Evolutionary conservation across 306 rosid species (phyloP).

Genomic region (Vicia sativa): DNA sequence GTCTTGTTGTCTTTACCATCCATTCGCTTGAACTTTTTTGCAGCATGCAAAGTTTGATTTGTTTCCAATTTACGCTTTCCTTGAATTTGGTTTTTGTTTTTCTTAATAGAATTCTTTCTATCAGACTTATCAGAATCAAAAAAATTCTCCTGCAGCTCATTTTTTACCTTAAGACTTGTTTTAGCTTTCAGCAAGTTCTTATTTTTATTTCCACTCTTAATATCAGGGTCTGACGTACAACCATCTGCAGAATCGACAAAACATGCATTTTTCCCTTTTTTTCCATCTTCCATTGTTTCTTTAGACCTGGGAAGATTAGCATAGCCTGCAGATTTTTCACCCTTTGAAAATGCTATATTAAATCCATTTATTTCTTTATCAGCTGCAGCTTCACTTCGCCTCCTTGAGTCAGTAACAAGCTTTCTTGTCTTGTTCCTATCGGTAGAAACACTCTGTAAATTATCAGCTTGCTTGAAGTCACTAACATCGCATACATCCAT

Average conservation of each 20-base stretch:
- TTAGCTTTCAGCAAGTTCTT: conserved; percentile 50
- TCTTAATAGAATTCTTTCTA: conserved; percentile 42
- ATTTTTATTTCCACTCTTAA: conserved; percentile 48
- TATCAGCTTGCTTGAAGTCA: conserved; percentile 42
- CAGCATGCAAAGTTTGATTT: conserved; percentile 50
- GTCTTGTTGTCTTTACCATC: conserved; percentile 45
- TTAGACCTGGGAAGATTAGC: conserved; percentile 45
- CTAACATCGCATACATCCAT: conserved; percentile 39
- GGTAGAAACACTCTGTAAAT: conserved; percentile 42
- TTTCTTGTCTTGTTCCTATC: conserved; percentile 54
- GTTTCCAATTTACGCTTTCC: conserved; percentile 52
- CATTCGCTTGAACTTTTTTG: conserved; percentile 58
- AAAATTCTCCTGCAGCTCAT: conserved; percentile 38
- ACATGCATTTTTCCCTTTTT: conserved; percentile 46
- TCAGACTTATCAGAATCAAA: conserved; percentile 43
- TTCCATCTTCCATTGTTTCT: conserved; percentile 51
- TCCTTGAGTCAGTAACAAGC: conserved; percentile 47
- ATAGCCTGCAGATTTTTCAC: conserved; percentile 36
- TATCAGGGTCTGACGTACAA: conserved; percentile 45
- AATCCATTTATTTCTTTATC: conserved; percentile 47
- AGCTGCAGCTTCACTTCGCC: conserved; percentile 45
- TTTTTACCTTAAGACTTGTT: conserved; percentile 45
- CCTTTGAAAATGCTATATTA: conserved; percentile 45
- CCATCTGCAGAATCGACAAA: conserved; percentile 46
- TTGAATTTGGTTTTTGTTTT: conserved; percentile 48